Evolutionary conservation across 2,329 filamentous ascomycete species (phyloP), one percentile per base, ranked within the genome.

Genomic region (Penicillium polonicum): DNA sequence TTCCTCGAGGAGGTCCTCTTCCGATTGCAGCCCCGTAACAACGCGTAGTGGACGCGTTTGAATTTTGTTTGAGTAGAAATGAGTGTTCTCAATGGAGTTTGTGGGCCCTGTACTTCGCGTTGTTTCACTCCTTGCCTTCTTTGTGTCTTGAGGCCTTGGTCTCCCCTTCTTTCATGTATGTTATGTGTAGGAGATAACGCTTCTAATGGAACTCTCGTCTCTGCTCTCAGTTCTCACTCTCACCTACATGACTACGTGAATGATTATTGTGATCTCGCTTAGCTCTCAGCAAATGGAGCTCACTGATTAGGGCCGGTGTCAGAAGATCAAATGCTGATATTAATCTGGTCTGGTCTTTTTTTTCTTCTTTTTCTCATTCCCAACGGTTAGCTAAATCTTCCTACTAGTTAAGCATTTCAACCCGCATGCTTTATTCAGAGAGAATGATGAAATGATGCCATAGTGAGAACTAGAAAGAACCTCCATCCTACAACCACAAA

Each of bases 1-100:
- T 85, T 97, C 61, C 78, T 99, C 35, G 94, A 99, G 74, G 94
- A 99, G 79, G 88, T 99, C 25, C 79, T 99, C 23, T 92, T 97
- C 36, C 80, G 94, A 55, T 91, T 97, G 15, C 93, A 97, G 78
- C 90, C 92, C 23, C 23, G 4, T 4, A 81, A 92, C 60, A 25
- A 55, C 21, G 8, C 21, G 44, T 53, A 45, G 17, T 27, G 7
- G 7, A 36, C n/a, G 4, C 31, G 5, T 27, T 5, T 19, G 17
- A 25, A 8, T 36, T 51, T 23, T 51, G 48, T 44, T 44, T 52
- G 31, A 38, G 39, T 52, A 45, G 6, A 42, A 39, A 43, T 45
- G 35, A 52, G 39, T 27, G 44, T 35, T 44, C 29, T 48, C 29
- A 33, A 45, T 45, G 38, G 41, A 35, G 33, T 41, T 23, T 25